Base-by-base conservation (phyloP, 2,329 filamentous ascomycete species). In the Ascochyta lentis region DNA sequence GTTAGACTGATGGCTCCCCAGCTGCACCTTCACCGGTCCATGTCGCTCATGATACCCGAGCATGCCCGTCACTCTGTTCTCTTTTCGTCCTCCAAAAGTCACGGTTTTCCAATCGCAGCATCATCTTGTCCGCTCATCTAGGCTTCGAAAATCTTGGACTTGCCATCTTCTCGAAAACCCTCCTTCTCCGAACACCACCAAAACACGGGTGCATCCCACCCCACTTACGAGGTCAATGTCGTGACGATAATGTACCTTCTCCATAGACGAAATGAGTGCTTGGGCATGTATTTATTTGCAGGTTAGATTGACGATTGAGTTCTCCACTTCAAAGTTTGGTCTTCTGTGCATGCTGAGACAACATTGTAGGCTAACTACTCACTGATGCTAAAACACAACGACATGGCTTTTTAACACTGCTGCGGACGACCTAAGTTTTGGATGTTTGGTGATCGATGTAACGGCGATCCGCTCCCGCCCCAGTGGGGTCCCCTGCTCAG, bases 241-340 rank as follows among this genome's bases (percentile, higher is more conserved):
- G 56, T 45, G 44, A 54, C 37, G 50, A 59, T 59, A 42, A 51
- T 61, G 59, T 56, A 59, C 37, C 50, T 63, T 45, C 42, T 54
- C 49, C 61, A 60, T 68, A 72, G 68, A 72, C 59, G 63, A 61
- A 59, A 64, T 56, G 54, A 59, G 61, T 68, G 68, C 64, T 64
- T 65, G 63, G 61, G 65, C 69, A 72, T 73, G 67, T 72, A 73
- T 66, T 66, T 69, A 72, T 64, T 60, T 63, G 53, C 56, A 58
- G 45, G 58, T 58, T 70, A 71, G 68, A 72, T 61, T 67, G 54
- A 53, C 58, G 60, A 68, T 65, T 58, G 56, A 59, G 41, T 64
- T 63, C 58, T 68, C 56, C 58, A 66, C 59, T 66, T 63, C 51
- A 60, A 35, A 40, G 24, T 31, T 33, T 51, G 19, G 12, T n/a